Percentiles rank a stretch among this genome's conserved stretches.
Evolutionary conservation across 495 filamentous ascomycete species (phyloP).

Genomic region (Aspergillus cavernicola): DNA sequence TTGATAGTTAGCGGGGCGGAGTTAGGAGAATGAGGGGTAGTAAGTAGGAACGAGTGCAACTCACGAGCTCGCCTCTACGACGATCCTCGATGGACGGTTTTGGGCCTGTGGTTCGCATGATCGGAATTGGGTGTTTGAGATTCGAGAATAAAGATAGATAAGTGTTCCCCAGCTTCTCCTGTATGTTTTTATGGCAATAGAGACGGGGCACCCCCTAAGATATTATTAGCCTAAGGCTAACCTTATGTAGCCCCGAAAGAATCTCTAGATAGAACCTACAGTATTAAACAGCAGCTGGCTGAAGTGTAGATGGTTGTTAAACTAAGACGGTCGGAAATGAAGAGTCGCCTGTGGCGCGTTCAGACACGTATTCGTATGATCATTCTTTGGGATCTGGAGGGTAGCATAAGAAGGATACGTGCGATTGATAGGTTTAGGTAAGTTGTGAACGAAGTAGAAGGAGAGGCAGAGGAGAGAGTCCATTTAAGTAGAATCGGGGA

Average conservation of each 20-base stretch:
- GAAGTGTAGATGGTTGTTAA: background rate
- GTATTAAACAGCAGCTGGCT: no score
- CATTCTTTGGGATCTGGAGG: slow-evolving; percentile 29
- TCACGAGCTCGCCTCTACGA: slow-evolving; percentile 80
- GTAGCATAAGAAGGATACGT: background rate
- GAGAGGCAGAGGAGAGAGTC: slow-evolving; percentile 2
- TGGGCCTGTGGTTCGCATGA: slow-evolving; percentile 32
- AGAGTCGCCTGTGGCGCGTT: slow-evolving; percentile 31
- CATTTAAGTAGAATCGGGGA: slow-evolving; percentile 11
- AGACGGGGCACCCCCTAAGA: no score
- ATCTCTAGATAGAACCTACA: no score
- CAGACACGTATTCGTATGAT: slow-evolving; percentile 45
- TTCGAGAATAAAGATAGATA: no score
- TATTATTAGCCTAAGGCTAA: no score
- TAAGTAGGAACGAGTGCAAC: slow-evolving; percentile 13
- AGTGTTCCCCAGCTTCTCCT: no score
- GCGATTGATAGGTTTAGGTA: background rate
- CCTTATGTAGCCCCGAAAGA: no score
- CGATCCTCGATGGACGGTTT: slow-evolving; percentile 72
- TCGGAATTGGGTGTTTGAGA: background rate
- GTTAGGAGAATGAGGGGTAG: background rate
- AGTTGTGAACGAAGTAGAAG: background rate
- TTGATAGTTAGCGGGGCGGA: slow-evolving; percentile 1
- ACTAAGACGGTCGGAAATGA: slow-evolving; percentile 14
- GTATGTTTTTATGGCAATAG: no score